Evolutionary conservation across 108 stramenopile genomes (phyloP).

Genomic region (Skeletonema costatum): DNA sequence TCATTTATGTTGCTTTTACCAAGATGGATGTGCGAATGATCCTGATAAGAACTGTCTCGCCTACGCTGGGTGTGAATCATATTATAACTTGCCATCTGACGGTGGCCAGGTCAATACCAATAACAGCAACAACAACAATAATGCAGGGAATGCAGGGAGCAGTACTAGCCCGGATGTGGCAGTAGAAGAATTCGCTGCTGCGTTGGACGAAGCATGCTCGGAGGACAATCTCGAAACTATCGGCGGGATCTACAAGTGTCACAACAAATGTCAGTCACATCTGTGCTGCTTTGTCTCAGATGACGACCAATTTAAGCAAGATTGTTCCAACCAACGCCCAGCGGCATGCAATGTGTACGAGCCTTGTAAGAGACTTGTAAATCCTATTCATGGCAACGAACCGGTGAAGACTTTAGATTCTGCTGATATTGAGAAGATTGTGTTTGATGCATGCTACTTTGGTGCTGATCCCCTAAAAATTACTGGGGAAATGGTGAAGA

Average conservation of each 20-base stretch:
- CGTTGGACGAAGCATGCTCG: conserved; percentile 17
- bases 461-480: neutral
- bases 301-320: neutral
- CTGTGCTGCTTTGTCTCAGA: conserved; percentile 11
- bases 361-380: conserved; percentile 13
- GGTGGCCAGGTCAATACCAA: neutral
- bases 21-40: conserved; percentile 29
- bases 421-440: neutral
- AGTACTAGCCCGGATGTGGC: neutral
- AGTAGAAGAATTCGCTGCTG: conserved; percentile 6
- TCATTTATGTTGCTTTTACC: conserved; percentile 35
- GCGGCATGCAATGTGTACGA: conserved; percentile 18
- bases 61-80: conserved; percentile 35
- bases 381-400: neutral
- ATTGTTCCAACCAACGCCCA: neutral
- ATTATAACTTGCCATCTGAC: conserved; percentile 8
- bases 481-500: neutral
- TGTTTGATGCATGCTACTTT: neutral
- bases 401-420: neutral
- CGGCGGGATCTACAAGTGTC: conserved; percentile 9
- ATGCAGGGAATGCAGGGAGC: neutral
- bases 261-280: conserved; percentile 19
- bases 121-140: conserved; percentile 1
- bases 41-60: conserved; percentile 31
- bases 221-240: conserved; percentile 10